phyloP scores from a whole-genome alignment of 139 green algal genomes.

The Closterium sp. region DNA sequence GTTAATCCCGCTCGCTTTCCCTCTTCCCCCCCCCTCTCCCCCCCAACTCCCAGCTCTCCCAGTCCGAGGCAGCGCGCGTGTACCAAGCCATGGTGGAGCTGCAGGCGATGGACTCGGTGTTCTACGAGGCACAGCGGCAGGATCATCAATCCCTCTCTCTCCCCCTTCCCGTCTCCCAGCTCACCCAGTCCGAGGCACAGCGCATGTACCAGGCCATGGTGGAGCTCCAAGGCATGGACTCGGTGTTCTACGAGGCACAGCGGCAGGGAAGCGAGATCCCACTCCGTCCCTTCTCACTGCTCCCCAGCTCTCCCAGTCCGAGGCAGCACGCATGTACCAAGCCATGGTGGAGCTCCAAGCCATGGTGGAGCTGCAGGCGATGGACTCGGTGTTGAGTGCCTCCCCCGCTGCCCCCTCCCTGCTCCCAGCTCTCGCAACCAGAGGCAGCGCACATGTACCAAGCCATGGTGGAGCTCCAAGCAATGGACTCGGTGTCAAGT shows the following conservation, averaged over 20 bases:
- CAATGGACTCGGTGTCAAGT: conserved; percentile 64
- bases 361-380: no score
- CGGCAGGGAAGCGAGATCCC: no score
- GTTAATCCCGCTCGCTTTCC: no score
- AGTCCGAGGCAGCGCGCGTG: background rate
- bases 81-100: background rate
- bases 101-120: no score
- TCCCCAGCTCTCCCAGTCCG: no score
- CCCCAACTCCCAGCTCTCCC: background rate
- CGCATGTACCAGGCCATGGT: conserved; percentile 33
- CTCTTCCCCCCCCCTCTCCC: no score
- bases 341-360: conserved; percentile 41
- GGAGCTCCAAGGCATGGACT: conserved; percentile 70
- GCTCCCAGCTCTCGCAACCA: background rate
- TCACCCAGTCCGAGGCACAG: no score
- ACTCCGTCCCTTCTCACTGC: no score
- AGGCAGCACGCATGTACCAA: conserved; percentile 26
- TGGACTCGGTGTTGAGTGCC: no score
- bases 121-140: no score
- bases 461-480: conserved; percentile 46
- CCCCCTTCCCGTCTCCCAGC: background rate
- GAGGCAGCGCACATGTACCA: conserved; percentile 27
- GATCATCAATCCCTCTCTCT: no score
- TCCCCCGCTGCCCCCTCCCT: no score
- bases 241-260: conserved; percentile 89